These are phyloP conservation scores for Platanus orientalis DNA, from an alignment of 164 flowering plant species.

Conservation along the genomic window DNA sequence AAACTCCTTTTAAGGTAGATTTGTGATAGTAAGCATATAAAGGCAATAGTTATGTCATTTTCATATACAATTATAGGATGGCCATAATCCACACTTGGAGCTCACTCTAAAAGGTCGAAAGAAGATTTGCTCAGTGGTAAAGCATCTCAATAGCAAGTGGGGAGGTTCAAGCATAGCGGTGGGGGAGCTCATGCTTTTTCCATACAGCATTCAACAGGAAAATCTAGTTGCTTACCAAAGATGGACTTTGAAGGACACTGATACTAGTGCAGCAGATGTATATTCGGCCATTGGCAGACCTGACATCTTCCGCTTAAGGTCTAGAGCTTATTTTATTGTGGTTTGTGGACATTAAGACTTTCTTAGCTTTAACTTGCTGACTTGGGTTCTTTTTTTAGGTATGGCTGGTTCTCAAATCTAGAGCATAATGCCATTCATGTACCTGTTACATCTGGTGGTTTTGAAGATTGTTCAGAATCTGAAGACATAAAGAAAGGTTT, in stretches of 20 bases:
- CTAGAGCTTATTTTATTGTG: neutral
- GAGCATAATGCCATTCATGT: constrained; percentile 12
- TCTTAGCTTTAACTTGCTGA: constrained; percentile 12
- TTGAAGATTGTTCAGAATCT: constrained; percentile 11
- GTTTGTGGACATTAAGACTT: neutral
- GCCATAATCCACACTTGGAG: constrained; percentile 68
- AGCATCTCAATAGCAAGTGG: constrained; percentile 70
- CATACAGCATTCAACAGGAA: constrained; percentile 23
- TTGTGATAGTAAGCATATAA: no score
- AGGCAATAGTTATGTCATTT: constrained; percentile 1
- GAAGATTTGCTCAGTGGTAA: constrained; percentile 72
- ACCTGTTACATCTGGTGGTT: constrained; percentile 18
- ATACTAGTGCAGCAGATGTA: constrained; percentile 49
- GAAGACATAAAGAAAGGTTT: constrained; percentile 16
- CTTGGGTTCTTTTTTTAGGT: constrained; percentile 36
- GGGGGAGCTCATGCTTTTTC: constrained; percentile 59
- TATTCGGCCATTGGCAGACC: constrained; percentile 53
- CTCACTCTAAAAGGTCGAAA: constrained; percentile 57
- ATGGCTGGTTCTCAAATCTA: constrained; percentile 54
- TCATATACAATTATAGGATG: constrained; percentile 42
- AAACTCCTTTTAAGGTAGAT: neutral
- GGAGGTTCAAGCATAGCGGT: constrained; percentile 43
- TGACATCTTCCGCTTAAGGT: constrained; percentile 71
- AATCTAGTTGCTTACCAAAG: constrained; percentile 19
- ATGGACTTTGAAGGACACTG: constrained; percentile 52